These are phyloP conservation scores for Yamadazyma membranifaciens DNA, from an alignment of 1,139 yeast species.

Conservation along the genomic window DNA sequence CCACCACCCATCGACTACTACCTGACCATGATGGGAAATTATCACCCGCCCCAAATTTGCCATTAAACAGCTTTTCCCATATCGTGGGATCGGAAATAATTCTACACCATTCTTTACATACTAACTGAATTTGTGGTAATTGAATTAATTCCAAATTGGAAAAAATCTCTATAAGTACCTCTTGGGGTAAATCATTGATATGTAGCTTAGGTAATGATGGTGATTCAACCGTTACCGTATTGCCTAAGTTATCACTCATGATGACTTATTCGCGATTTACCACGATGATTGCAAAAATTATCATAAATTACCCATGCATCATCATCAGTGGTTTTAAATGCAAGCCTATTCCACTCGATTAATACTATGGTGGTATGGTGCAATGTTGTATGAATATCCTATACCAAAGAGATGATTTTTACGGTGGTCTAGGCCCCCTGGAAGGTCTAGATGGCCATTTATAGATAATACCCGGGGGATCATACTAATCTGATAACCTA, in stretches of 20 bases:
- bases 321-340: too few relatives aligned
- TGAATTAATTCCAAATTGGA: conserved; percentile 57
- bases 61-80: conserved; percentile 58
- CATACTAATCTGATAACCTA: too few relatives aligned
- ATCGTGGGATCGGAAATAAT: conserved; percentile 56
- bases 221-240: conserved; percentile 3
- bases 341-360: too few relatives aligned
- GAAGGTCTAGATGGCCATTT: too few relatives aligned
- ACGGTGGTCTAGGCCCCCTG: too few relatives aligned
- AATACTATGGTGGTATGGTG: too few relatives aligned
- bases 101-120: conserved; percentile 52
- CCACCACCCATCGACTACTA: conserved; percentile 54
- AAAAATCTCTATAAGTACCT: conserved; percentile 54
- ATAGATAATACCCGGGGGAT: too few relatives aligned
- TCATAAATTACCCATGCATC: too few relatives aligned
- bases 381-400: too few relatives aligned
- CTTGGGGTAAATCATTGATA: conserved; percentile 52
- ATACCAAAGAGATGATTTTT: too few relatives aligned
- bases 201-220: conserved; percentile 1
- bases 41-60: conserved; percentile 39
- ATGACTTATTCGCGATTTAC: conserved; percentile 1
- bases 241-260: conserved; percentile 14
- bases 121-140: conserved; percentile 46
- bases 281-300: too few relatives aligned
- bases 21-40: conserved; percentile 58